Evolutionary conservation across 2,329 filamentous ascomycete species (phyloP), one percentile per base, ranked within the genome.

Genomic region (Sphaceloma murrayae): DNA sequence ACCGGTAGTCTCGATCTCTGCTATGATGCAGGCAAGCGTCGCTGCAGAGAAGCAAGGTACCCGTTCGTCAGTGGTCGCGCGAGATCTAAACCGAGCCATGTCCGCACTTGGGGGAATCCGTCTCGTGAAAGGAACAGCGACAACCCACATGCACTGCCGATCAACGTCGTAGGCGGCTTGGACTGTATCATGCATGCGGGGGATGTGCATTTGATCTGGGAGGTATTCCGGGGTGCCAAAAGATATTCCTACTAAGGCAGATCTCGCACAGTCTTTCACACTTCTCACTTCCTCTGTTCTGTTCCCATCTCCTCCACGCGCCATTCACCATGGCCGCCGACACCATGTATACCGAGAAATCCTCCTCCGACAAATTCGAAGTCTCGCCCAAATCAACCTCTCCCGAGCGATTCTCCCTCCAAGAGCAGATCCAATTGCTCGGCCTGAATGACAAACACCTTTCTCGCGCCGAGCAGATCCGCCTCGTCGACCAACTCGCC

Each of bases 401-500:
- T n/a, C 36, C 36, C 11, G 36, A 40, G 29, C 21, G 36, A n/a
- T 40, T 40, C 13, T 10, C 36, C 4, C 36, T 40, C 8, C 36
- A 40, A 11, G 36, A 40, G 5, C 36, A 51, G 36, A 45, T 45
- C 7, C 30, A 45, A 26, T 17, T 18, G 16, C 42, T 45, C 7
- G 42, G 31, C 4, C 42, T 45, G 17, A 45, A 48, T 26, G 42
- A 45, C 11, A 48, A 42, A 5, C 27, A 49, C 26, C 14, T 49
- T 26, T 33, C 45, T 3, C 49, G 47, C 22, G 27, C 36, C n/a
- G 45, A 49, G 9, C 34, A 31, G 16, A 43, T 48, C n/a, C 30
- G 22, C 5, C 33, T 34, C 6, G 45, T 52, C 18, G 46, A 52
- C 31, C 46, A 49, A 11, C 39, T 49, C 1, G 47, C 49, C 5